These are phyloP conservation scores for Sarocladium strictum DNA, from an alignment of 2,329 filamentous ascomycete species.

Conservation along the genomic window DNA sequence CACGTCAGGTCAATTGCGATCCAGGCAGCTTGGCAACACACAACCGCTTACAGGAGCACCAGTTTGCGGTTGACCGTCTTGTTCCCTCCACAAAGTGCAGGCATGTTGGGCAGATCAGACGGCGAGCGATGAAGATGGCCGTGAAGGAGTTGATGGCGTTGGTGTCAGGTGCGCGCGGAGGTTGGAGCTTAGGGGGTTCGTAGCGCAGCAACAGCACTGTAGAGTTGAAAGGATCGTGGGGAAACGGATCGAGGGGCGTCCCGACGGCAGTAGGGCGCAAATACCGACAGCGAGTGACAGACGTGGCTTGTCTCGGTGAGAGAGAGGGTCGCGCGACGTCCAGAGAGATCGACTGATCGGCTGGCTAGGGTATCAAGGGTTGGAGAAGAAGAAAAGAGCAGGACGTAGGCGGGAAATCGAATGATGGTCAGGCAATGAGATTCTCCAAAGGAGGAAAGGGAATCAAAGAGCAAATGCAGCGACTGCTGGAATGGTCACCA, in stretches of 20 bases:
- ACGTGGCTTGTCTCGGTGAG: background rate
- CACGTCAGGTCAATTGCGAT: conserved; percentile 9
- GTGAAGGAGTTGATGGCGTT: background rate
- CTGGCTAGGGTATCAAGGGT: too few relatives aligned
- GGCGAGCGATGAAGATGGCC: background rate
- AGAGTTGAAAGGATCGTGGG: background rate
- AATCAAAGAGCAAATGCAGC: background rate
- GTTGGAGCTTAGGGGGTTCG: background rate
- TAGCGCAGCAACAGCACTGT: background rate
- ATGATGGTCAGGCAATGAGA: background rate
- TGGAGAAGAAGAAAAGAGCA: background rate
- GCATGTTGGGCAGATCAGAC: conserved; percentile 9
- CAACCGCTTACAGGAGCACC: conserved; percentile 71
- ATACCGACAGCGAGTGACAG: background rate
- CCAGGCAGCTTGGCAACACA: background rate
- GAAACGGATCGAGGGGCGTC: conserved; percentile 7
- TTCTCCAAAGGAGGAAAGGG: conserved; percentile 1
- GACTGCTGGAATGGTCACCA: background rate
- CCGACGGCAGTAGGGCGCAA: background rate
- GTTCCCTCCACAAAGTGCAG: conserved; percentile 56
- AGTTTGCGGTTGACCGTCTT: conserved; percentile 95
- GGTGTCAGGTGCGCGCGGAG: background rate
- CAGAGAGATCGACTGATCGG: background rate
- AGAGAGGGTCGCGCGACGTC: background rate
- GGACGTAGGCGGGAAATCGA: too few relatives aligned